Percentiles rank a stretch among this genome's conserved stretches.
phyloP scores from a whole-genome alignment of 305 asterid species.

The Withania somnifera region DNA sequence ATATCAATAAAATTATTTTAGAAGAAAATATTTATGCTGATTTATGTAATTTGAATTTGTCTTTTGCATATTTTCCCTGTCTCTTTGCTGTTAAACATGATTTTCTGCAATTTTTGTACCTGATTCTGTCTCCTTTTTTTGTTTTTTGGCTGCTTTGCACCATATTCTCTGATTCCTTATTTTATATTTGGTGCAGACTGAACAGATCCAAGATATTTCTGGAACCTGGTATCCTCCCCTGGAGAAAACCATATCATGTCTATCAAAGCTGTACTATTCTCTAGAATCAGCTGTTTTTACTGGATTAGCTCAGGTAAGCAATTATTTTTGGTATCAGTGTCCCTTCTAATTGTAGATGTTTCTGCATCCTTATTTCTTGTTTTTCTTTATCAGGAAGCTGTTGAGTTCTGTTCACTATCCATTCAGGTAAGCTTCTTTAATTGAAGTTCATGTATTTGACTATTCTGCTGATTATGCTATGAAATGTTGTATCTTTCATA shows the following conservation, averaged over 20 bases:
- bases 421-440: constrained; percentile 53
- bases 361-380: constrained; percentile 7
- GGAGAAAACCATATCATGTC: constrained; percentile 91
- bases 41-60: not conserved
- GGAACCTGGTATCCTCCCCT: constrained; percentile 93
- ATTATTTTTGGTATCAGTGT: constrained; percentile 13
- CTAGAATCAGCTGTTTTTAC: constrained; percentile 86
- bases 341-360: not conserved
- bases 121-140: not conserved
- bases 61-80: not conserved
- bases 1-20: not conserved
- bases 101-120: not conserved
- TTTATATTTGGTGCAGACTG: constrained; percentile 37
- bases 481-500: constrained; percentile 5
- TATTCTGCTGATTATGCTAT: constrained; percentile 5
- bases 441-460: not conserved
- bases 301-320: constrained; percentile 90
- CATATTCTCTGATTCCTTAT: constrained; percentile 14
- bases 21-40: not conserved
- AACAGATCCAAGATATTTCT: constrained; percentile 59
- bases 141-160: not conserved
- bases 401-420: constrained; percentile 82
- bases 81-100: not conserved
- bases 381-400: constrained; percentile 68
- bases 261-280: constrained; percentile 84